Percentiles rank a stretch among this genome's conserved stretches.
These are phyloP conservation scores for Oryza coarctata DNA, from an alignment of 176 grass and related monocot genomes.

Conservation along the genomic window DNA sequence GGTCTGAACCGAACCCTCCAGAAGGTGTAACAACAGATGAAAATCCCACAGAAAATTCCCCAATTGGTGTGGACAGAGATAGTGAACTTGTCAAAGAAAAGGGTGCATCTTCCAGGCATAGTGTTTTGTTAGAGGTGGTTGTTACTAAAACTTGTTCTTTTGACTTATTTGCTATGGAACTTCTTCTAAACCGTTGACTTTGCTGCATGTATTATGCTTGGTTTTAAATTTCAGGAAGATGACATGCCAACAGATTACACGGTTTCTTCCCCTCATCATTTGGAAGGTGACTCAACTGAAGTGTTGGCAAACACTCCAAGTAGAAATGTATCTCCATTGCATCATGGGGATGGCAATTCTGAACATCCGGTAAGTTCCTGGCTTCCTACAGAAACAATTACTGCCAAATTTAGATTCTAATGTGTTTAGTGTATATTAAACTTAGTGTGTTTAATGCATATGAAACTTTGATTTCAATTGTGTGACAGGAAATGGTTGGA, in stretches of 20 bases:
- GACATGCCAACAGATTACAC: constrained; percentile 21
- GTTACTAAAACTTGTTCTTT: constrained; percentile 29
- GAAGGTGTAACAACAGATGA: constrained; percentile 21
- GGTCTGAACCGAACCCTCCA: constrained; percentile 20
- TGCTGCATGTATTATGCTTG: constrained; percentile 7
- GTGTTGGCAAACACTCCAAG: constrained; percentile 9
- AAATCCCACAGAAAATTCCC: constrained; percentile 17
- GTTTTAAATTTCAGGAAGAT: constrained; percentile 47
- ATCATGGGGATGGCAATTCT: constrained; percentile 29
- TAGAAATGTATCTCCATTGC: constrained; percentile 22
- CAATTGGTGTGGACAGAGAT: constrained; percentile 10
- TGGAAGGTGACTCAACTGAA: constrained; percentile 23
- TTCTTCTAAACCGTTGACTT: constrained; percentile 26
- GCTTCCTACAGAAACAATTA: constrained; percentile 27
- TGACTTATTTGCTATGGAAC: constrained; percentile 25
- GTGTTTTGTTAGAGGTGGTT: constrained; percentile 32
- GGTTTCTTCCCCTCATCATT: constrained; percentile 35
- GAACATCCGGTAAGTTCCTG: constrained; percentile 40
- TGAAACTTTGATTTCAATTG: constrained; percentile 28
- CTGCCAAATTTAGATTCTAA: constrained; percentile 12
- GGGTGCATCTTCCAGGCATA: background rate
- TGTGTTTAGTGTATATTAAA: background rate
- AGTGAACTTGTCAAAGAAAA: constrained; percentile 37
- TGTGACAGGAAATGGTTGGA: constrained; percentile 37
- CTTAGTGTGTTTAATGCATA: constrained; percentile 15